Conservation (phyloP, 768 basidiomycete genomes). For the Galerina sulciceps region DNA sequence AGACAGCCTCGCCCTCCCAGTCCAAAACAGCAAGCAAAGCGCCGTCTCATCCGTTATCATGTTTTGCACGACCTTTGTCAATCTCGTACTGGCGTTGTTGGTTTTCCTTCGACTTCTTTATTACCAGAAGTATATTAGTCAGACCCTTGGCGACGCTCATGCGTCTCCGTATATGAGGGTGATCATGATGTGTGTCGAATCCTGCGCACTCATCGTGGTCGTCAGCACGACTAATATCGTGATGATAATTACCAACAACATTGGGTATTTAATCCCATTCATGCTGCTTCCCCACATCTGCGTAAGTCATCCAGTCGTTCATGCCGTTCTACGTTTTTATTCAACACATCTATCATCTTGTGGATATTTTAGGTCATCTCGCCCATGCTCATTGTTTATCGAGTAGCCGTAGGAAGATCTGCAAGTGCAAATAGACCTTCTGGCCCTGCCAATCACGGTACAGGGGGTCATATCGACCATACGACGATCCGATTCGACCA, state of each 20-base stretch:
- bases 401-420: neutral
- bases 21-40: slow-evolving; percentile 9
- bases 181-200: slow-evolving; percentile 13
- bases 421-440: neutral
- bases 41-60: slow-evolving; percentile 10
- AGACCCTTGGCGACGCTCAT: slow-evolving; percentile 6
- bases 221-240: slow-evolving; percentile 1
- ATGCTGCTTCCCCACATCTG: slow-evolving; percentile 13
- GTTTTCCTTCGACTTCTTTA: slow-evolving; percentile 10
- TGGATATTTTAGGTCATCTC: neutral
- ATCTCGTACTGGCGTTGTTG: slow-evolving; percentile 1
- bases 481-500: neutral
- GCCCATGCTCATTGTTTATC: slow-evolving; percentile 3
- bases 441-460: neutral
- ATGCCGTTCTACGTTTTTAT: neutral
- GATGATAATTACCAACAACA: neutral
- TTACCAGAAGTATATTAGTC: slow-evolving; percentile 11
- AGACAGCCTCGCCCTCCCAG: slow-evolving; percentile 10
- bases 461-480: neutral
- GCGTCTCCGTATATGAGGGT: slow-evolving; percentile 7
- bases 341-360: neutral
- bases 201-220: slow-evolving; percentile 10
- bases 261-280: slow-evolving; percentile 7
- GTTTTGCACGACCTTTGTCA: slow-evolving; percentile 14
- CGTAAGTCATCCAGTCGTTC: neutral